A percentile compares a stretch with the other conserved stretches of the same genome.
phyloP scores from a whole-genome alignment of 208 protist genomes.

The Trichomonas vaginalis region DNA sequence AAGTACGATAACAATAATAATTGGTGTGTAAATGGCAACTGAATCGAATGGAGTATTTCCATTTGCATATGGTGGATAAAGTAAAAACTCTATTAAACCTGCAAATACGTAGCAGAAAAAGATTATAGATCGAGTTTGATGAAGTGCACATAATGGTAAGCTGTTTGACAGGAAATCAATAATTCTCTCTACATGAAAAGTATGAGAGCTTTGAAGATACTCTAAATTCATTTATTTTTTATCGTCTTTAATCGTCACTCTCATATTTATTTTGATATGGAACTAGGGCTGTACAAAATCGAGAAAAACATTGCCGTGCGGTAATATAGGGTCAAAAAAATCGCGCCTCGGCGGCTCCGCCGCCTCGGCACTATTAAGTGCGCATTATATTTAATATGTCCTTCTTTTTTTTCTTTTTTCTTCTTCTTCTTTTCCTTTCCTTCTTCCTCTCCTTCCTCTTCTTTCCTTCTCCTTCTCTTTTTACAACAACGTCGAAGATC shows the following conservation, averaged over 20 bases:
- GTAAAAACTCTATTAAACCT: neutral
- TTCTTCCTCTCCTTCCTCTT: no score
- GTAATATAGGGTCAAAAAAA: no score
- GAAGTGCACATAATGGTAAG: neutral
- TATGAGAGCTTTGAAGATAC: neutral
- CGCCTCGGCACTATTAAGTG: no score
- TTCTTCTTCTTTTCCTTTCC: no score
- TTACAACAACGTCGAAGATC: no score
- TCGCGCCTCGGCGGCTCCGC: no score
- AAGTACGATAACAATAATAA: neutral
- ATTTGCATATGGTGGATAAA: slow-evolving; percentile 1
- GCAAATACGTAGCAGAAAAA: slow-evolving; percentile 12
- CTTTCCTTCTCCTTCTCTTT: no score
- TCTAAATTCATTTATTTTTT: slow-evolving; percentile 11
- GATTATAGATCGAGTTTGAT: neutral
- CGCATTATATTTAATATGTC: no score
- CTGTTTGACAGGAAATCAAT: neutral
- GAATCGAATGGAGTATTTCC: neutral
- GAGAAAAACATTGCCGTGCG: no score
- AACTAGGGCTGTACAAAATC: no score
- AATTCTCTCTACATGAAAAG: slow-evolving; percentile 1
- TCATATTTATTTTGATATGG: no score
- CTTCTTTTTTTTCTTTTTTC: no score
- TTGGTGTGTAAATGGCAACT: neutral
- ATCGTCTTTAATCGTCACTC: neutral